Evolutionary conservation across 2,329 filamentous ascomycete species (phyloP).

Genomic region (Paramyrothecium sp.): DNA sequence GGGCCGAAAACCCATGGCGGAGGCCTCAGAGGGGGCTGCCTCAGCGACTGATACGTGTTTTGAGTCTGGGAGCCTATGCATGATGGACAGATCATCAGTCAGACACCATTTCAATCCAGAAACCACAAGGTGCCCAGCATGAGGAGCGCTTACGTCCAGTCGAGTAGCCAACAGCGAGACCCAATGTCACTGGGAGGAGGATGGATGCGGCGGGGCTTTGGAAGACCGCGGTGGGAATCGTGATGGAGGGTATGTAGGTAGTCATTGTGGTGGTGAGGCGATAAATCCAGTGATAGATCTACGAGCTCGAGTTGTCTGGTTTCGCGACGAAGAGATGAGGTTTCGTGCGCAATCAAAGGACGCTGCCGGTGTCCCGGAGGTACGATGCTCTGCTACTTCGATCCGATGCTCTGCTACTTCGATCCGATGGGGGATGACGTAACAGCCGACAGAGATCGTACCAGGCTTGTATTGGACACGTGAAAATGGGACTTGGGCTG

Average conservation of each 20-base stretch:
- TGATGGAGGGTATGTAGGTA: conserved; percentile 74
- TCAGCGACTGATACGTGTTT: conserved; percentile 62
- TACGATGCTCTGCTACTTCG: too few relatives aligned
- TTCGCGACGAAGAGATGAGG: too few relatives aligned
- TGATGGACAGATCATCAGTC: not conserved
- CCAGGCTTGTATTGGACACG: not conserved
- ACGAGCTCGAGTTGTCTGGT: too few relatives aligned
- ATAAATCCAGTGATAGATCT: too few relatives aligned
- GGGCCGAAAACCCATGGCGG: conserved; percentile 63
- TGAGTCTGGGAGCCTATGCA: conserved; percentile 53
- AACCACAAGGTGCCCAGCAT: not conserved
- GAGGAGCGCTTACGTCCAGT: conserved; percentile 54
- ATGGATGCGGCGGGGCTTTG: conserved; percentile 70
- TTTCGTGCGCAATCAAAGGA: too few relatives aligned
- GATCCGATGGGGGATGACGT: not conserved
- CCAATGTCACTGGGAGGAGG: conserved; percentile 71
- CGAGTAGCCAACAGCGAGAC: conserved; percentile 70
- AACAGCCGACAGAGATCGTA: not conserved
- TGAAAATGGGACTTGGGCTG: not conserved
- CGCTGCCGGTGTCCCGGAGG: too few relatives aligned
- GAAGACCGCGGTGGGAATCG: conserved; percentile 70
- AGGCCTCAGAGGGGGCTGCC: conserved; percentile 64
- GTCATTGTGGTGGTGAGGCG: conserved; percentile 62
- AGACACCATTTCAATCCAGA: conserved; percentile 4
- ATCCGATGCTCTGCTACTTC: too few relatives aligned